Conservation (phyloP, 257 asterid genomes). For the Nicotiana obtusifolia region DNA sequence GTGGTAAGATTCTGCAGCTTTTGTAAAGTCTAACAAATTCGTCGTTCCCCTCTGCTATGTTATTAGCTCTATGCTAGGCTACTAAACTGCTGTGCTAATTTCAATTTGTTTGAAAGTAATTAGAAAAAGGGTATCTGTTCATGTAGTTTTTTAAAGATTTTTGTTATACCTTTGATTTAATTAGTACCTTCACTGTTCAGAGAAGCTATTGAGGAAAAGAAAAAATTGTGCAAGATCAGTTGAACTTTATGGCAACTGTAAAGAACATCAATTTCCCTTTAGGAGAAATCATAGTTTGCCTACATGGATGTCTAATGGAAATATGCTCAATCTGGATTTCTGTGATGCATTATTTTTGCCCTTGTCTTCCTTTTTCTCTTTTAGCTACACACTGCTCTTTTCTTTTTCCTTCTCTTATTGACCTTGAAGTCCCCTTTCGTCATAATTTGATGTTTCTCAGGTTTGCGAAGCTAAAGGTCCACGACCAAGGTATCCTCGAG, state of each 20-base stretch:
- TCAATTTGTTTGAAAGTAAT: background rate
- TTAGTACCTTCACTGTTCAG: background rate
- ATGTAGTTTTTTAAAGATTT: background rate
- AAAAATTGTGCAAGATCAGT: background rate
- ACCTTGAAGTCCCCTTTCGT: background rate
- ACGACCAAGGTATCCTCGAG: slow-evolving; percentile 89
- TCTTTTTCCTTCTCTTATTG: background rate
- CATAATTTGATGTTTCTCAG: slow-evolving; percentile 29
- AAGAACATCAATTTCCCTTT: background rate
- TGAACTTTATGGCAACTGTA: background rate
- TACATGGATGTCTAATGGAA: background rate
- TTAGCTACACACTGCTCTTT: background rate
- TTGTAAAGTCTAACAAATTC: background rate
- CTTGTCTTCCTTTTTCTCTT: background rate
- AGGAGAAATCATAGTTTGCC: background rate
- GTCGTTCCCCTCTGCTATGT: background rate
- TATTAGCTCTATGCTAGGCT: background rate
- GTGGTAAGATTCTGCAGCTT: slow-evolving; percentile 34
- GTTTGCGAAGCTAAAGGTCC: slow-evolving; percentile 90
- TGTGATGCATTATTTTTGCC: background rate
- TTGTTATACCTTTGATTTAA: background rate
- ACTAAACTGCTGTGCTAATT: background rate
- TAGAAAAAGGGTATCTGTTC: background rate
- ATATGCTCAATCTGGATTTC: background rate
- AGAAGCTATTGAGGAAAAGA: background rate